phyloP scores from a whole-genome alignment of 169 alveolate species.

The Plasmodium relictum region DNA sequence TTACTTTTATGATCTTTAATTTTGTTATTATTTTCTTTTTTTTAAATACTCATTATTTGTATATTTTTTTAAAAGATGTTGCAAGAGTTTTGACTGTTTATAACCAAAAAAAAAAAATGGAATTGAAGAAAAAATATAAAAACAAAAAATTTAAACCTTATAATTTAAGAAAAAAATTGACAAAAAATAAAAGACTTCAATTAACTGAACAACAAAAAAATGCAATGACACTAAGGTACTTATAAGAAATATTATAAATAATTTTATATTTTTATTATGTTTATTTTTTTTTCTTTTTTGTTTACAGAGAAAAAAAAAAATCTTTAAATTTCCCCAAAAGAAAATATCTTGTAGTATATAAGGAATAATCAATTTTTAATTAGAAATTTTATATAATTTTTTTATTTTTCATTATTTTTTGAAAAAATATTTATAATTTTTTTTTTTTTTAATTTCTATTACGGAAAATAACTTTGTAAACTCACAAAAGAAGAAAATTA shows the following conservation, averaged over 20 bases:
- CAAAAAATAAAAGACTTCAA: slow-evolving; percentile 92
- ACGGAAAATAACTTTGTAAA: too few relatives aligned
- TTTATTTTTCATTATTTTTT: too few relatives aligned
- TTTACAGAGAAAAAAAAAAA: slow-evolving; percentile 27
- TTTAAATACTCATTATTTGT: not conserved
- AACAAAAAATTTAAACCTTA: slow-evolving; percentile 90
- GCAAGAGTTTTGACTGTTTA: slow-evolving; percentile 94
- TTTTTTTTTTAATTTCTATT: too few relatives aligned
- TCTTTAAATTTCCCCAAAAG: slow-evolving; percentile 42
- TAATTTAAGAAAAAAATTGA: slow-evolving; percentile 92
- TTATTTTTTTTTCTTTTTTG: not conserved
- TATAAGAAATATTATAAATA: not conserved
- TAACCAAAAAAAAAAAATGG: slow-evolving; percentile 90
- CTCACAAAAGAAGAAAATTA: too few relatives aligned
- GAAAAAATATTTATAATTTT: too few relatives aligned
- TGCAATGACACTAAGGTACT: slow-evolving; percentile 87
- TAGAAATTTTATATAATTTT: too few relatives aligned
- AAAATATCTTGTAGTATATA: slow-evolving; percentile 49
- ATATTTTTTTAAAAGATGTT: slow-evolving; percentile 77
- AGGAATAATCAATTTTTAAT: too few relatives aligned
- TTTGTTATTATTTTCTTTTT: not conserved
- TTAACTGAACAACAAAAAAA: slow-evolving; percentile 89
- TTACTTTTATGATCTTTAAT: not conserved
- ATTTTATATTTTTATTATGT: not conserved
- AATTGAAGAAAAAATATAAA: slow-evolving; percentile 85